These are phyloP conservation scores for Arthrobotrys entomopaga DNA, from an alignment of 2,329 filamentous ascomycete genomes.

Conservation along the genomic window DNA sequence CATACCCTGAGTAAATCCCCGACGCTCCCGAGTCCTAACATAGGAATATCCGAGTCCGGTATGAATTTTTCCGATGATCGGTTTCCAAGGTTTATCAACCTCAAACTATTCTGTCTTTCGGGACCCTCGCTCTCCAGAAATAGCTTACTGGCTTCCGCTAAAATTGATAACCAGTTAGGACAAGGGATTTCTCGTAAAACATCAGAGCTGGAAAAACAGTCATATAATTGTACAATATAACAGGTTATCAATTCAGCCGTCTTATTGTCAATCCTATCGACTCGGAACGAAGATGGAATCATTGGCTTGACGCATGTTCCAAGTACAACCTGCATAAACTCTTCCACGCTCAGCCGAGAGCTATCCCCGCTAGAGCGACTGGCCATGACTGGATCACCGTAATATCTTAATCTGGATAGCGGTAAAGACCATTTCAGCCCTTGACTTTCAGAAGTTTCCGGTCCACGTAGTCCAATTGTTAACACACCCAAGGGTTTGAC, in stretches of 20 bases:
- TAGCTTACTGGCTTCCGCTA: neutral
- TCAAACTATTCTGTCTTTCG: constrained; percentile 1
- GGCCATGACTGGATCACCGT: constrained; percentile 21
- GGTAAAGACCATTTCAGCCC: constrained; percentile 42
- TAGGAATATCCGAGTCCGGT: neutral
- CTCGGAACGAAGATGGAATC: neutral
- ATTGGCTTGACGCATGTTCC: constrained; percentile 5
- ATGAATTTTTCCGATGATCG: neutral
- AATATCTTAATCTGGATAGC: constrained; percentile 29
- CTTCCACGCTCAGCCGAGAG: constrained; percentile 25
- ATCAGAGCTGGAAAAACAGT: neutral
- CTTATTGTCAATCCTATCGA: neutral
- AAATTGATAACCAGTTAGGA: constrained; percentile 11
- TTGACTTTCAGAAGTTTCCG: neutral
- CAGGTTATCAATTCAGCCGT: neutral
- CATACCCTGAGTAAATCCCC: neutral
- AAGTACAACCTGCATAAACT: constrained; percentile 13
- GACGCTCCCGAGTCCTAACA: neutral
- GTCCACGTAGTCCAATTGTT: constrained; percentile 25
- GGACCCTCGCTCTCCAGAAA: constrained; percentile 8
- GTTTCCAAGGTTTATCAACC: constrained; percentile 20
- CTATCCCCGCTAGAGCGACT: constrained; percentile 8
- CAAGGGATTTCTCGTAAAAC: neutral
- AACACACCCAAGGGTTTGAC: constrained; percentile 15
- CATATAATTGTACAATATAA: constrained; percentile 3